Evolutionary conservation across 2,329 filamentous ascomycete genomes (phyloP), one percentile per base, ranked within the genome.

Genomic region (Pezicula carpinea): DNA sequence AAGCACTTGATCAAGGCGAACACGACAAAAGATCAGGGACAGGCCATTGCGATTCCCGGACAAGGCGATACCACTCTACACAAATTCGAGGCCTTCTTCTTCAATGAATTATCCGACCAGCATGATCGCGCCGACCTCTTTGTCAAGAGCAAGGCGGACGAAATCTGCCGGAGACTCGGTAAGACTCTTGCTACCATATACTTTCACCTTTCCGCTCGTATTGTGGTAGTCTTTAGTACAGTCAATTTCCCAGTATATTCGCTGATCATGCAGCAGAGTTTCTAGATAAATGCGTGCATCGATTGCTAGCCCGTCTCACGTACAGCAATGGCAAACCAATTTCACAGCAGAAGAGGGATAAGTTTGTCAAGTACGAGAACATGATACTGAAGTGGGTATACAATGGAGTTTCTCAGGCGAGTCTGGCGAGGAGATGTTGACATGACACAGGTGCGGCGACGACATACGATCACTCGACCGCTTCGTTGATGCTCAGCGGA

Each of bases 1-100:
- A 95, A 95, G 68, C 78, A 87, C 64, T 76, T 88, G 60, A 92
- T 95, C 72, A 93, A 92, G 66, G 78, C 78, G 50, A 80, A 89
- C 62, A 95, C 89, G 2, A 85, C 83, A 11, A 79, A 77, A 38
- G 80, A 84, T 65, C 80, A 86, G 58, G 84, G 82, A 41, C 75
- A 73, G 56, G 84, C 85, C 39, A 80, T 90, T 47, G 76, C 83
- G 17, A 91, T 93, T 46, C 88, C 88, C 1, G 87, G 87, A 14
- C 80, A 85, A 46, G 74, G 74, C 55, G 81, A 85, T 61, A 66
- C 71, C 7, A 67, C 73, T 1, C 71, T 85, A 19, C 66, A 69
- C 55, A 77, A 73, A 45, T 89, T 92, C 58, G 86, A 92, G 61
- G 75, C 83, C 47, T 72, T 75, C n/a, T 81, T 93, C 50, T 89